phyloP scores from a whole-genome alignment of 495 filamentous ascomycete genomes.

The Pyrenopolyporus hunteri region DNA sequence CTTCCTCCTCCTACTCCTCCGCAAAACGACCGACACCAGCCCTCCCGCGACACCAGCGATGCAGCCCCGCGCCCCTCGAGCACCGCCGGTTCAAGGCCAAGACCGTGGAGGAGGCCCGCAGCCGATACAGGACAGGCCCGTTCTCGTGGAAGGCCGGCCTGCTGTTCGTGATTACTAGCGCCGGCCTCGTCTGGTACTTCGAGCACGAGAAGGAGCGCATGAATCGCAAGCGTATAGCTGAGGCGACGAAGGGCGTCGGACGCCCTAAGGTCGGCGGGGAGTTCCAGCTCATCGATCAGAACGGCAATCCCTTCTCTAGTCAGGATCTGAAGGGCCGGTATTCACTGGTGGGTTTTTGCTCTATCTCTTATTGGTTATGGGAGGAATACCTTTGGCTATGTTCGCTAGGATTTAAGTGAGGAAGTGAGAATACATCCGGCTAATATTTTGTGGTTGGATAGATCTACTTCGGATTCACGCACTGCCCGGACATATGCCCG shows the following conservation, averaged over 20 bases:
- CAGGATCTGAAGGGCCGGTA: conserved; percentile 86
- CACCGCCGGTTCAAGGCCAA: conserved; percentile 50
- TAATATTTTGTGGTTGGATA: conserved; percentile 13
- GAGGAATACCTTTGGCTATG: neutral
- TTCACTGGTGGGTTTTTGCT: conserved; percentile 61
- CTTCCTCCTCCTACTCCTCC: conserved; percentile 7
- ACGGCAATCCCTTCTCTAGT: conserved; percentile 76
- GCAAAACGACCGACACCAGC: conserved; percentile 19
- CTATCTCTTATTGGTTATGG: neutral
- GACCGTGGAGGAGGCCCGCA: conserved; percentile 62
- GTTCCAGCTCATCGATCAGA: conserved; percentile 80
- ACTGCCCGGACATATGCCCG: conserved; percentile 98
- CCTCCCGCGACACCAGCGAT: neutral
- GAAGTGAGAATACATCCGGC: neutral
- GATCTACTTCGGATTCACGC: conserved; percentile 98
- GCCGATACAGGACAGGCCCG: conserved; percentile 63
- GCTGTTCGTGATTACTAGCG: conserved; percentile 81
- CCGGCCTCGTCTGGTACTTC: conserved; percentile 85
- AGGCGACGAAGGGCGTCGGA: conserved; percentile 90
- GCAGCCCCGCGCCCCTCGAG: conserved; percentile 2
- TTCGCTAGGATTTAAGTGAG: neutral
- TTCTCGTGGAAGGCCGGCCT: conserved; percentile 90
- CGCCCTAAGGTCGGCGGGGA: conserved; percentile 89
- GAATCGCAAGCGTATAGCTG: conserved; percentile 82
- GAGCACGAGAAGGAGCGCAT: conserved; percentile 86